phyloP scores from a whole-genome alignment of 208 protist genomes.

The Leishmania major region DNA sequence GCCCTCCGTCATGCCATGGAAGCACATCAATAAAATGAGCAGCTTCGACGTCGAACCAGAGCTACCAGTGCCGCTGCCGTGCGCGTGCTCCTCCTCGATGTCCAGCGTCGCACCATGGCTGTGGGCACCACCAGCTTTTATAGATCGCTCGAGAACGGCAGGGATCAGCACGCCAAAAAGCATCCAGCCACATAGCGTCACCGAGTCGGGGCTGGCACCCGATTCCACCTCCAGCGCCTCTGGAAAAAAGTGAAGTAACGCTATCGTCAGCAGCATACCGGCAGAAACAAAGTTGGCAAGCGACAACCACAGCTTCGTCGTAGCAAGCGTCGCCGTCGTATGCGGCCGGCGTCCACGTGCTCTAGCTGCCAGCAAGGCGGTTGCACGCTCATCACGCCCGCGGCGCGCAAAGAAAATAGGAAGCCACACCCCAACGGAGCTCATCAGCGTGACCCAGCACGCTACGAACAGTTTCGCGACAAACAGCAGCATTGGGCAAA shows the following conservation, averaged over 20 bases:
- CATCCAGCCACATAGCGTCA: constrained; percentile 35
- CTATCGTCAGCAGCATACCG: constrained; percentile 70
- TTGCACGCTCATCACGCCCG: not conserved
- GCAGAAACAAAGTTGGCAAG: constrained; percentile 68
- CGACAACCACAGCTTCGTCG: constrained; percentile 36
- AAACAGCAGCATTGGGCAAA: constrained; percentile 22
- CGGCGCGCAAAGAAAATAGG: constrained; percentile 41
- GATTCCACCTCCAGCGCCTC: constrained; percentile 29
- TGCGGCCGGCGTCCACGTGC: constrained; percentile 6
- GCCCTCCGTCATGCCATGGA: constrained; percentile 73
- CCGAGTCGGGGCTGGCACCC: not conserved
- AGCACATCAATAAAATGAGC: constrained; percentile 69
- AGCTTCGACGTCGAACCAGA: constrained; percentile 27
- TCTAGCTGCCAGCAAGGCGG: not conserved
- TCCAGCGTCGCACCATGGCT: constrained; percentile 22
- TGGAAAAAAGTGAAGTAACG: constrained; percentile 63
- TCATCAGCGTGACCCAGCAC: constrained; percentile 43
- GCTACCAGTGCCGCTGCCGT: constrained; percentile 8
- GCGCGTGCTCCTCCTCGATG: constrained; percentile 6
- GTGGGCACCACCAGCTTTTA: constrained; percentile 27
- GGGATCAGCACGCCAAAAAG: constrained; percentile 69
- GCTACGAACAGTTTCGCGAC: constrained; percentile 32
- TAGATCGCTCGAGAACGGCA: constrained; percentile 42
- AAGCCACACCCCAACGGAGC: constrained; percentile 55
- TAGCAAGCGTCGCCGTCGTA: not conserved